Evolutionary conservation across 768 basidiomycete species (phyloP), one percentile per base, ranked within the genome.

Genomic region (Hemileccinum rubropunctum): DNA sequence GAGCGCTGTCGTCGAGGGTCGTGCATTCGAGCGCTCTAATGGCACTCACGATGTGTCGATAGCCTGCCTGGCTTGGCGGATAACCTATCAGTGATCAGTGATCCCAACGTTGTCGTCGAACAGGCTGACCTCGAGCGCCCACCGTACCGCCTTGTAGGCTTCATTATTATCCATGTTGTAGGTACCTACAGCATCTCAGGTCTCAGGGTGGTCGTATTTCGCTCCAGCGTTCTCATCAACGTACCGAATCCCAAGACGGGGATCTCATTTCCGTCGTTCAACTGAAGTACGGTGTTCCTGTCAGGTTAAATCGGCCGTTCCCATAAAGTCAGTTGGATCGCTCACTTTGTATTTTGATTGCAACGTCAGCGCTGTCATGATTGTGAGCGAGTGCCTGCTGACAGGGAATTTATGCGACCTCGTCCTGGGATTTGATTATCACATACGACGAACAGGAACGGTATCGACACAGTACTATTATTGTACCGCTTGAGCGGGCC

Each of bases 261-360:
- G 18, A 50, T 53, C 12, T 53, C 46, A 15, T 48, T 41, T 27
- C 48, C 34, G 30, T 51, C 53, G 3, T 49, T 50, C 27, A 45
- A 17, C 51, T 47, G 27, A 15, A 23, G 28, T 23, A 30, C 11
- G 28, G 28, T 30, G 28, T 30, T 34, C 14, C 32, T 34, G 12
- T 40, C 39, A 10, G 27, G 15, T 46, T 10, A n/a, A 28, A 27
- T 28, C 5, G 14, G 34, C 34, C n/a, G 7, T 33, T 23, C 20
- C 12, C 17, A 7, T 38, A 10, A 6, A 4, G n/a, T 17, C n/a
- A 20, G 38, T 13, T 10, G 5, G 11, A 12, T n/a, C 4, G 17
- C 48, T 47, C 45, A 60, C 51, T 37, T 47, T 42, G 15, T 45
- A 45, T 23, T 47, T 54, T 1, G 44, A 47, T 38, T 61, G 46